A percentile compares a stretch with the other conserved stretches of the same genome.
Evolutionary conservation across 2,329 filamentous ascomycete species (phyloP).

Genomic region (Graphiopsis chlorocephala): DNA sequence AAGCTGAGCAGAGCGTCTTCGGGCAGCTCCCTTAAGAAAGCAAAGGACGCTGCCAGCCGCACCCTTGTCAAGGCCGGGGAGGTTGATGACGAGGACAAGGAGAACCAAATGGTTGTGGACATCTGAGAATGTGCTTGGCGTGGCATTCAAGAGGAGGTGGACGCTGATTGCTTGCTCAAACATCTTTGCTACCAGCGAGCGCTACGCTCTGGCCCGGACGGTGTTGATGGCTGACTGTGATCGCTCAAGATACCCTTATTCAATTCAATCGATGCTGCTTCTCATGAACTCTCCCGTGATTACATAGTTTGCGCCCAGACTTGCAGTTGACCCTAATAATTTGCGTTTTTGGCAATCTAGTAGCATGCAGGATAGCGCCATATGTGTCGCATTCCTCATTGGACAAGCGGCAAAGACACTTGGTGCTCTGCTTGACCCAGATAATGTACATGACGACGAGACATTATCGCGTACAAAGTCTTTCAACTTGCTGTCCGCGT

Average conservation of each 20-base stretch:
- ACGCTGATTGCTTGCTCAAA: neutral
- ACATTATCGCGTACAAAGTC: neutral
- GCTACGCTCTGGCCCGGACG: neutral
- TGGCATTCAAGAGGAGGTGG: neutral
- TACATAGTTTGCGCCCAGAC: neutral
- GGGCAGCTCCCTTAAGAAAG: neutral
- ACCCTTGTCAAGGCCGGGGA: neutral
- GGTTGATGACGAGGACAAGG: constrained; percentile 14
- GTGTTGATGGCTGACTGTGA: neutral
- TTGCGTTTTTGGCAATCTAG: neutral
- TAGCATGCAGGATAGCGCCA: too few relatives aligned
- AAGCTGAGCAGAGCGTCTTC: constrained; percentile 26
- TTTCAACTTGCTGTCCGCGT: neutral
- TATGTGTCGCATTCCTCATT: too few relatives aligned
- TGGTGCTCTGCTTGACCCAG: neutral
- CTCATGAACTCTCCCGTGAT: neutral
- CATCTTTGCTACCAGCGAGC: neutral
- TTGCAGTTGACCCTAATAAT: neutral
- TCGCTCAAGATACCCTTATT: constrained; percentile 13
- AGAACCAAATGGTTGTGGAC: constrained; percentile 15
- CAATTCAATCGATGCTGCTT: neutral
- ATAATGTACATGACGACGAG: neutral
- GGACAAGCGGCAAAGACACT: neutral
- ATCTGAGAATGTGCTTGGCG: neutral
- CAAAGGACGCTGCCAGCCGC: neutral